These are phyloP conservation scores for Ganoderma sp. DNA, from an alignment of 1,284 basidiomycete genomes.

Conservation along the genomic window DNA sequence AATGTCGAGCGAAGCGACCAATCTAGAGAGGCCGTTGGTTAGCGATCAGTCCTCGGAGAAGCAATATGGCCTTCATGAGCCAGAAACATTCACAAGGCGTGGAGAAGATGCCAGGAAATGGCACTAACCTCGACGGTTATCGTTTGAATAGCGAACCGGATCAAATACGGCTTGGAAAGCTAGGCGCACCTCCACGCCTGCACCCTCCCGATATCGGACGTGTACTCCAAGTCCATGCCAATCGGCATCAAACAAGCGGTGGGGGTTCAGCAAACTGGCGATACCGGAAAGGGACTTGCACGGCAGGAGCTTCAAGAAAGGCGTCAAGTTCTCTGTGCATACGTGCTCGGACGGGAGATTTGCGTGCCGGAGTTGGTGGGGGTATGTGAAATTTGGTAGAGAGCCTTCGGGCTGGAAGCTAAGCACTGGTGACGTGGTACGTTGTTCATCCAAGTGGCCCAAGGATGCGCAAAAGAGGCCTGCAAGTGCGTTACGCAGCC, in stretches of 20 bases:
- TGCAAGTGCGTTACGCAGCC: conserved; percentile 86
- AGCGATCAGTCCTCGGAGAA: conserved; percentile 17
- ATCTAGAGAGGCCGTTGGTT: conserved; percentile 47
- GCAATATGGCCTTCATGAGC: not conserved
- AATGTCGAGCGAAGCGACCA: conserved; percentile 84
- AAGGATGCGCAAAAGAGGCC: conserved; percentile 95
- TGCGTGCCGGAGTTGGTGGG: conserved; percentile 73
- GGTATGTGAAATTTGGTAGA: conserved; percentile 56
- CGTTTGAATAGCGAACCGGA: conserved; percentile 64
- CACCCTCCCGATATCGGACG: conserved; percentile 61
- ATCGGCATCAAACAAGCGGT: conserved; percentile 84
- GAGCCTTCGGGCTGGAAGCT: conserved; percentile 65
- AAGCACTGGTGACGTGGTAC: conserved; percentile 68
- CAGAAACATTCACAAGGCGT: not conserved
- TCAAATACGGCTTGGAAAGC: conserved; percentile 86
- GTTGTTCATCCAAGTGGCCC: conserved; percentile 73
- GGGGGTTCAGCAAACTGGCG: conserved; percentile 85
- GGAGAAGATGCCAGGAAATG: not conserved
- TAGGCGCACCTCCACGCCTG: conserved; percentile 70
- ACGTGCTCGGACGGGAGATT: conserved; percentile 83
- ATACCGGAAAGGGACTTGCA: conserved; percentile 93
- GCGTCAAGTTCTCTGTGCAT: conserved; percentile 97
- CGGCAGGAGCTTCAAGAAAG: conserved; percentile 92
- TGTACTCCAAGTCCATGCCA: conserved; percentile 89
- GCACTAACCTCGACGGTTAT: conserved; percentile 61